These are phyloP conservation scores for Linderniella brevidens DNA, from an alignment of 257 asterid genomes.

Conservation along the genomic window DNA sequence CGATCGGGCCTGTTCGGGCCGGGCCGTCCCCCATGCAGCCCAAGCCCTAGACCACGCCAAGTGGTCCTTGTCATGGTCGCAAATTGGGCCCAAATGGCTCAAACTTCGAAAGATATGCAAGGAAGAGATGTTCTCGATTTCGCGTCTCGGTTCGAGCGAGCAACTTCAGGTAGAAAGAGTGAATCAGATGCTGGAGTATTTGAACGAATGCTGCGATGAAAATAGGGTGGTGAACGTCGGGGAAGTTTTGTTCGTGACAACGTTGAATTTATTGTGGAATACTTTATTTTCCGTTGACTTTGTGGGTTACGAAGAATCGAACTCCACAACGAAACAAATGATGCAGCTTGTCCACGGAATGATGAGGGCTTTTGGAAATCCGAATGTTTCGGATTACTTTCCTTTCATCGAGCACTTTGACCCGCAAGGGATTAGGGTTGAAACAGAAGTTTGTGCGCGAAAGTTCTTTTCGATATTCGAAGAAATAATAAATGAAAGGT, in stretches of 20 bases:
- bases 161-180: slow-evolving; percentile 13
- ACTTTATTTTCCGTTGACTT: slow-evolving; percentile 33
- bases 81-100: slow-evolving; percentile 13
- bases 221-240: slow-evolving; percentile 21
- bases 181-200: slow-evolving; percentile 13
- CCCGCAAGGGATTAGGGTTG: not conserved
- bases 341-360: slow-evolving; percentile 19
- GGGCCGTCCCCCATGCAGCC: slow-evolving; percentile 8
- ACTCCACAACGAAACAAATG: slow-evolving; percentile 22
- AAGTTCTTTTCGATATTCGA: not conserved
- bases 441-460: not conserved
- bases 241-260: slow-evolving; percentile 14
- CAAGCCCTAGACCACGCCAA: slow-evolving; percentile 4
- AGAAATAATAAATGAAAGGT: not conserved
- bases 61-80: slow-evolving; percentile 12
- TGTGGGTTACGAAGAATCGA: slow-evolving; percentile 15
- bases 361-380: slow-evolving; percentile 19
- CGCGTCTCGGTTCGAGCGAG: slow-evolving; percentile 13
- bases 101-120: slow-evolving; percentile 16
- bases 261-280: slow-evolving; percentile 24
- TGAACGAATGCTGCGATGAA: slow-evolving; percentile 9
- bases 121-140: slow-evolving; percentile 17
- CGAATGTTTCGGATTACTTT: slow-evolving; percentile 19
- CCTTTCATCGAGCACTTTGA: not conserved
- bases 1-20: slow-evolving; percentile 11